Conservation (phyloP, 2,329 filamentous ascomycete species). For the Dactylella cylindrospora region DNA sequence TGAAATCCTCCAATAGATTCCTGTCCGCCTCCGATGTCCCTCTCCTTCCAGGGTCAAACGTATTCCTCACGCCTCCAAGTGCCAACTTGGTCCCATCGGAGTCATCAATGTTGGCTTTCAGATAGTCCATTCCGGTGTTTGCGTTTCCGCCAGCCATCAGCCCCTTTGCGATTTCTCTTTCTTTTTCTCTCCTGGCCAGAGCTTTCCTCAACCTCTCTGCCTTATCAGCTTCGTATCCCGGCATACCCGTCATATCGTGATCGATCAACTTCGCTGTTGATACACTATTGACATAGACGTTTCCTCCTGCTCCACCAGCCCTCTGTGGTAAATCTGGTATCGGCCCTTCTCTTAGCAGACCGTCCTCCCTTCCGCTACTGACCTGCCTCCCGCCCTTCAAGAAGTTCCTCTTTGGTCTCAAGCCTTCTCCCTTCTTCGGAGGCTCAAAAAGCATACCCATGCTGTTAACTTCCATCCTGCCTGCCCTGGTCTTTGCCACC, state of each 20-base stretch:
- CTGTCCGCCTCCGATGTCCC: constrained; percentile 12
- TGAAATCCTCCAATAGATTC: constrained; percentile 24
- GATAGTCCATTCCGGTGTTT: constrained; percentile 47
- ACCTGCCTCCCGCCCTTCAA: constrained; percentile 53
- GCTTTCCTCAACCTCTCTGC: constrained; percentile 67
- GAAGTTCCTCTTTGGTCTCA: constrained; percentile 49
- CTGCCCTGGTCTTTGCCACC: constrained; percentile 67
- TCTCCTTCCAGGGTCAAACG: constrained; percentile 1
- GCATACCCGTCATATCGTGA: constrained; percentile 63
- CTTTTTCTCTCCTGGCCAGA: constrained; percentile 68
- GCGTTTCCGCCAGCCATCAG: constrained; percentile 53
- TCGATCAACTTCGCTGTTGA: constrained; percentile 65
- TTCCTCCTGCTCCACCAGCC: constrained; percentile 53
- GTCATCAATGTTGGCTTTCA: constrained; percentile 44
- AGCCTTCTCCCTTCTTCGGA: constrained; percentile 47
- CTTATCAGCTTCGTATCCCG: constrained; percentile 57
- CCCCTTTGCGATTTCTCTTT: constrained; percentile 70
- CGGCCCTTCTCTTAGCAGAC: constrained; percentile 49
- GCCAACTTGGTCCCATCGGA: constrained; percentile 13
- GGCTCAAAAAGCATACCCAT: constrained; percentile 60
- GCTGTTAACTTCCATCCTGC: constrained; percentile 76
- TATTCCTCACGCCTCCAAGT: not conserved
- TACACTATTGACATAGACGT: constrained; percentile 53
- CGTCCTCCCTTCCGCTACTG: constrained; percentile 49
- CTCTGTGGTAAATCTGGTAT: constrained; percentile 51